Evolutionary conservation across 352 stramenopile genomes (phyloP).

Genomic region (Phytophthora megakarya): DNA sequence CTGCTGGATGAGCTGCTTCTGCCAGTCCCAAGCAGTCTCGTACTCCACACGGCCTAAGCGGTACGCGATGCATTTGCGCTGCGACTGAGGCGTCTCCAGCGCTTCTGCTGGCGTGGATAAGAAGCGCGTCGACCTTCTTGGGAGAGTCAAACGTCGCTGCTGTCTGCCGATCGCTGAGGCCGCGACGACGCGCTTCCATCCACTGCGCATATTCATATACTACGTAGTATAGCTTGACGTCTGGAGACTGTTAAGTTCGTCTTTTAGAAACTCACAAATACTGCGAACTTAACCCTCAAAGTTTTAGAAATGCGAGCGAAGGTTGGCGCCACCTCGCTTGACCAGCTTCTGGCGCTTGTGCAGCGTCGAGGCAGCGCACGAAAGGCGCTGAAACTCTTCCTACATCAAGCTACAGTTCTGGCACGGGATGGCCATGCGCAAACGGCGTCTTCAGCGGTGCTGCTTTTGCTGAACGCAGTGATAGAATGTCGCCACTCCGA

Average conservation of each 20-base stretch:
- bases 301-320: conserved; percentile 29
- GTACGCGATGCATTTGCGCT: conserved; percentile 70
- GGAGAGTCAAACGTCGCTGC: conserved; percentile 1
- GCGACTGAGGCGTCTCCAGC: conserved; percentile 4
- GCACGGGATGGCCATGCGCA: conserved; percentile 1
- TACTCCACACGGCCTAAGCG: conserved; percentile 78
- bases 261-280: too few relatives aligned
- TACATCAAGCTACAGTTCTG: conserved; percentile 16
- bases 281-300: conserved; percentile 9
- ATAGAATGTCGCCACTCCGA: conserved; percentile 21
- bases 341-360: conserved; percentile 40
- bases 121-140: neutral
- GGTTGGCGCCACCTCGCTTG: conserved; percentile 14
- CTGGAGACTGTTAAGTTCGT: conserved; percentile 18
- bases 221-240: neutral
- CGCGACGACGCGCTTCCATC: conserved; percentile 8
- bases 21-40: conserved; percentile 86
- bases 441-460: neutral
- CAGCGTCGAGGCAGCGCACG: conserved; percentile 19
- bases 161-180: conserved; percentile 7
- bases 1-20: conserved; percentile 86
- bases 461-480: conserved; percentile 32
- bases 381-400: conserved; percentile 27
- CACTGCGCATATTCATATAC: conserved; percentile 19
- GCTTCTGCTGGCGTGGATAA: conserved; percentile 9